These are phyloP conservation scores for Yarrowia sp. DNA, from an alignment of 805 yeast genomes.

Conservation along the genomic window DNA sequence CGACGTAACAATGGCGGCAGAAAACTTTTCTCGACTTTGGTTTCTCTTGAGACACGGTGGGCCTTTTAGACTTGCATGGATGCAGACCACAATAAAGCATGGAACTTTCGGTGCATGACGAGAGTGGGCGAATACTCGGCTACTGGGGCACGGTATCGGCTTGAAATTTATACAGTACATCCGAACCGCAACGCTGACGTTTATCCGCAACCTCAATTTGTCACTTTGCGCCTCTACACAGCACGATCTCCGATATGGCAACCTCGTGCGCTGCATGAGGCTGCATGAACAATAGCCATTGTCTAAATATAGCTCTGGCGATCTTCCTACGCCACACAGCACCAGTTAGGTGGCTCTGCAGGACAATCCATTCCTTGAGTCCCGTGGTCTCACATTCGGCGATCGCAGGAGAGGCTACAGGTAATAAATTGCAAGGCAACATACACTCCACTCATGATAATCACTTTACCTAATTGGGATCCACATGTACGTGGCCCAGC, in stretches of 20 bases:
- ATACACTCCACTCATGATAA: too few relatives aligned
- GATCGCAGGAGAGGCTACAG: too few relatives aligned
- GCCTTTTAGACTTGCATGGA: slow-evolving; percentile 16
- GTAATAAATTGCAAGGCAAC: too few relatives aligned
- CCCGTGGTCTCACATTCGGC: too few relatives aligned
- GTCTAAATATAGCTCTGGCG: slow-evolving; percentile 33
- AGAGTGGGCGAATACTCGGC: not conserved
- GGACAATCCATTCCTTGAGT: slow-evolving; percentile 8
- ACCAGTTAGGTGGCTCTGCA: not conserved
- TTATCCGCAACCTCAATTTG: too few relatives aligned
- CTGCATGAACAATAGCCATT: slow-evolving; percentile 33
- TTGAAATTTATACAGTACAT: fast-evolving
- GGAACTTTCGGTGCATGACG: slow-evolving; percentile 6
- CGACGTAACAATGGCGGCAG: not conserved
- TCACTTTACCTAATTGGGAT: too few relatives aligned
- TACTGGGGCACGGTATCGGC: not conserved
- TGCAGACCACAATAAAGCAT: not conserved
- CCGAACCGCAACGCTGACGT: too few relatives aligned
- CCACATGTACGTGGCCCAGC: not conserved
- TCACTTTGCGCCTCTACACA: too few relatives aligned
- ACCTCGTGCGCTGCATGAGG: not conserved
- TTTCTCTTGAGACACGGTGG: slow-evolving; percentile 21
- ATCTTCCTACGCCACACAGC: slow-evolving; percentile 4
- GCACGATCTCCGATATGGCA: not conserved
- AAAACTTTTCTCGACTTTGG: slow-evolving; percentile 2